Percentiles rank a stretch among this genome's conserved stretches.
Conservation (phyloP, 2,329 filamentous ascomycete genomes). For the Emmonsia crescens region DNA sequence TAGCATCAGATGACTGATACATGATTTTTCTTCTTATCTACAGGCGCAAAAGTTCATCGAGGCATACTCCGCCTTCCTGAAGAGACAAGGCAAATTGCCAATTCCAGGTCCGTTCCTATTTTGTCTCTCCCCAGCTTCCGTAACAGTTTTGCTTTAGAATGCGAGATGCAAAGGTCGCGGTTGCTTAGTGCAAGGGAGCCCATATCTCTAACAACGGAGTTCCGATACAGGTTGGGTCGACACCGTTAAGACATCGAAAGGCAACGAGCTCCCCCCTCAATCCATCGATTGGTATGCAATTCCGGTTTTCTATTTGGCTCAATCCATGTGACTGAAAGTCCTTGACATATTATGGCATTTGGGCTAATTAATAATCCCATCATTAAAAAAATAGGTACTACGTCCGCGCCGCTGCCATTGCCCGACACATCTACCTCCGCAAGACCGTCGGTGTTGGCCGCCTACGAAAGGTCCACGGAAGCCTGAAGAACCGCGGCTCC, state of each 20-base stretch:
- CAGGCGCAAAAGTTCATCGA: slow-evolving; percentile 59
- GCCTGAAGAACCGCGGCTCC: slow-evolving; percentile 91
- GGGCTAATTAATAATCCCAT: slow-evolving; percentile 1
- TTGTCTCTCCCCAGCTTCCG: slow-evolving; percentile 8
- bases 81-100: slow-evolving; percentile 60
- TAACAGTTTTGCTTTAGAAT: slow-evolving; percentile 12
- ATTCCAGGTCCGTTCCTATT: slow-evolving; percentile 50
- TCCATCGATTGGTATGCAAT: slow-evolving; percentile 85
- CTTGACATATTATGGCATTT: neutral
- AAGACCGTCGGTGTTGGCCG: slow-evolving; percentile 99
- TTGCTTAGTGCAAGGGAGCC: neutral
- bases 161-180: neutral
- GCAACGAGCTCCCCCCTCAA: slow-evolving; percentile 96
- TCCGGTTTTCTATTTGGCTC: neutral
- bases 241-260: slow-evolving; percentile 94
- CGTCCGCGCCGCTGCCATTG: slow-evolving; percentile 83
- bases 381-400: slow-evolving; percentile 45
- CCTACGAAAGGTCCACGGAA: slow-evolving; percentile 91
- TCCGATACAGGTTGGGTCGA: slow-evolving; percentile 76
- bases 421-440: slow-evolving; percentile 97
- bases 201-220: neutral
- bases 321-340: neutral
- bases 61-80: slow-evolving; percentile 58
- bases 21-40: slow-evolving; percentile 10
- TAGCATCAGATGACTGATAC: slow-evolving; percentile 6